Percentiles rank a stretch among this genome's conserved stretches.
Evolutionary conservation across 768 basidiomycete genomes (phyloP).

Genomic region (Imleria badia): DNA sequence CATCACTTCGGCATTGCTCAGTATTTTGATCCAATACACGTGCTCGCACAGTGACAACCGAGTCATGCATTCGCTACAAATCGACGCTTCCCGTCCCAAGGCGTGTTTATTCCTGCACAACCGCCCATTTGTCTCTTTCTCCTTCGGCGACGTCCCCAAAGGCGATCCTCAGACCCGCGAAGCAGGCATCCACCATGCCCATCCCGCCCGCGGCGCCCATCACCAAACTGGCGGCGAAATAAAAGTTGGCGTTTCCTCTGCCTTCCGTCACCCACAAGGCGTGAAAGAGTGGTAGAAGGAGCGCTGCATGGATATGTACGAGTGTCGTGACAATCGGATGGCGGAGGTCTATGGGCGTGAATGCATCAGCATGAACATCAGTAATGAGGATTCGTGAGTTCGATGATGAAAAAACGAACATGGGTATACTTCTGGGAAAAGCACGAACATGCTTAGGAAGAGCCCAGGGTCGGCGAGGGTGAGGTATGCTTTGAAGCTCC

Average conservation of each 20-base stretch:
- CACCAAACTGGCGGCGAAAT: conserved; percentile 93
- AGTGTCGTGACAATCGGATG: conserved; percentile 82
- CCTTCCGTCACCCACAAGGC: conserved; percentile 89
- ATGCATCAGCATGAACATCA: neutral
- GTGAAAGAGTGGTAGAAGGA: conserved; percentile 89
- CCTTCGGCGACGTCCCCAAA: conserved; percentile 55
- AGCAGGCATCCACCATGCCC: conserved; percentile 78
- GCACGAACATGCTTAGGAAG: conserved; percentile 73
- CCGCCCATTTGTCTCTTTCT: conserved; percentile 28
- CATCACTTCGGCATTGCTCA: too few species aligned
- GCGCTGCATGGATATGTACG: conserved; percentile 78
- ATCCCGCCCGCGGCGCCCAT: conserved; percentile 87
- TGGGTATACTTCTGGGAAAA: conserved; percentile 83
- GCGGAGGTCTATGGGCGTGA: conserved; percentile 61
- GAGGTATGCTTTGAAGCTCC: conserved; percentile 89
- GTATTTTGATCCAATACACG: too few species aligned
- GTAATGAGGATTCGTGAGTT: neutral
- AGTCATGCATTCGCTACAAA: too few species aligned
- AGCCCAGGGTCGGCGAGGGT: conserved; percentile 87
- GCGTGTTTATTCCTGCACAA: conserved; percentile 30
- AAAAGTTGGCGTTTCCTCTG: conserved; percentile 97
- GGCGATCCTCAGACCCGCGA: conserved; percentile 78
- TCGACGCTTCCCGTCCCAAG: too few species aligned
- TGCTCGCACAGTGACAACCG: too few species aligned
- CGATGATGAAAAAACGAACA: conserved; percentile 51